Base-by-base conservation (phyloP, 768 basidiomycete species). In the Suillus subluteus region DNA sequence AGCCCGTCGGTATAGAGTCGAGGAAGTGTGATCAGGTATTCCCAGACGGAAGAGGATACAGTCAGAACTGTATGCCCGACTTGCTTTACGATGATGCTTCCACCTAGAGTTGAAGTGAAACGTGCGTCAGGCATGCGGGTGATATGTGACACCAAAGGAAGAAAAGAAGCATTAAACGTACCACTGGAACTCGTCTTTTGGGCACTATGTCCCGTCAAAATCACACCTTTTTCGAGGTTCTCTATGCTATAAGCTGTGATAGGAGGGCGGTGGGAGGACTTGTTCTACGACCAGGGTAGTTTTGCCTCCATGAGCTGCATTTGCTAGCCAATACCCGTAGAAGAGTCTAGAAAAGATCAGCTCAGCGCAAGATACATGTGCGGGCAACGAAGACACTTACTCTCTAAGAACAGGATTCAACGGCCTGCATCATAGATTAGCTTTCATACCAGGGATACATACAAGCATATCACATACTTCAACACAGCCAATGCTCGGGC, bases 401-500 rank as follows among this genome's bases (percentile, higher is more conserved):
- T 95, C 95, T 79, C 94, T 95, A 16, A 98, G 90, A 12, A 94
- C 95, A 41, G 97, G 97, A 75, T 99, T 99, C 64, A 99, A 84
- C 18, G 97, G 97, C 72, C 95, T 96, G 21, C 64, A 59, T 54
- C 67, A 61, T 63, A 68, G 73, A 65, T 48, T 12, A 55, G 69
- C 64, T 68, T n/a, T 63, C 16, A 65, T 52, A 7, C 35, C 21
- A 23, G 1, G 26, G 16, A 58, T 30, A 21, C 41, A 21, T 21
- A 26, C 26, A 58, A 38, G 5, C 13, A 26, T 23, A 23, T 23
- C 43, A 81, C 88, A 58, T 68, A 94, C 93, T 99, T 87, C 55
- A 98, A 84, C n/a, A 98, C 94, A 7, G 89, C 86, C 62, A 93
- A 81, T 2, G 89, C 84, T 59, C 96, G 84, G 2, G 89, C 88